Conservation (phyloP, 1,284 basidiomycete genomes). For the Marasmius oreades region DNA sequence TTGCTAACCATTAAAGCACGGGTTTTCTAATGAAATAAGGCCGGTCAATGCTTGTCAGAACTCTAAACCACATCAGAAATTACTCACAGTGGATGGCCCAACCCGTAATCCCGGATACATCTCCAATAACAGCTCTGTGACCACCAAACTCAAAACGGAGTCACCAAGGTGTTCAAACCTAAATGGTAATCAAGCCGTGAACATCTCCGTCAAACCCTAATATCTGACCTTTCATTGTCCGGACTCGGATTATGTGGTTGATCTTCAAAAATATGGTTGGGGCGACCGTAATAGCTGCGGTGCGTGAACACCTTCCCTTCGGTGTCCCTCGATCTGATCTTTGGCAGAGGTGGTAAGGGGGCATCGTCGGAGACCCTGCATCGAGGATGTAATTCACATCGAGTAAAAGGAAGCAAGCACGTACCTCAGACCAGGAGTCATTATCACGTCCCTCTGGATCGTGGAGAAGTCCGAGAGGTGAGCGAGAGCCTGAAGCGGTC, state of each 20-base stretch:
- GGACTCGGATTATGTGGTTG: conserved; percentile 62
- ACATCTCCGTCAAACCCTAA: conserved; percentile 4
- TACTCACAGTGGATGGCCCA: conserved; percentile 68
- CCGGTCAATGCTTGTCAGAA: neutral
- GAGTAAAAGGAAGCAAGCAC: neutral
- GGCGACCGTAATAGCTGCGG: conserved; percentile 61
- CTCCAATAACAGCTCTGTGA: conserved; percentile 59
- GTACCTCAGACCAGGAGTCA: neutral
- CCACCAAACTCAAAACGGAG: conserved; percentile 59
- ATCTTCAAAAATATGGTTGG: conserved; percentile 73
- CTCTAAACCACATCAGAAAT: neutral
- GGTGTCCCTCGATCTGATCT: conserved; percentile 40
- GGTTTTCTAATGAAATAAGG: conserved; percentile 53
- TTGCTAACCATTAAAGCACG: conserved; percentile 69
- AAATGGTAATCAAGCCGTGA: conserved; percentile 10
- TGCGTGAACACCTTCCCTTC: conserved; percentile 65
- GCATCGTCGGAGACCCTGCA: neutral
- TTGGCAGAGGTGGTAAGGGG: conserved; percentile 49
- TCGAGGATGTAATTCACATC: neutral
- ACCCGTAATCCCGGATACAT: conserved; percentile 68
- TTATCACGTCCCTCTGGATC: neutral
- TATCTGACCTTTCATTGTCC: conserved; percentile 69
- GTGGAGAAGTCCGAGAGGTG: neutral
- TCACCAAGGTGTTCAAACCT: conserved; percentile 76
- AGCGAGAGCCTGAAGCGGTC: neutral